These are phyloP conservation scores for Betula pendula DNA, from an alignment of 306 rosid genomes.

Conservation along the genomic window DNA sequence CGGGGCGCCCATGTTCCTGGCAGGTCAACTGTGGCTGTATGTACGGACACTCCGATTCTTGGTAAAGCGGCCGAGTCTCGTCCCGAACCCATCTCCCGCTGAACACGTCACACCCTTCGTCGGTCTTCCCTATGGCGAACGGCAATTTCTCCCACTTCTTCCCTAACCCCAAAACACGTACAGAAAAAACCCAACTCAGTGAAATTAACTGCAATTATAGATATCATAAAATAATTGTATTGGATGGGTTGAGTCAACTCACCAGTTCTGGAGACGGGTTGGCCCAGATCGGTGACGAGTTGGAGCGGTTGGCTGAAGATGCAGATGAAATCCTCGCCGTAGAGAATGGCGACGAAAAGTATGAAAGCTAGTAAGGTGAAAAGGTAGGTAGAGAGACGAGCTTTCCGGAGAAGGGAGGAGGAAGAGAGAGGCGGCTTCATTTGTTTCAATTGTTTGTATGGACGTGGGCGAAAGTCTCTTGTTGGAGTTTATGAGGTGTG, in stretches of 20 bases:
- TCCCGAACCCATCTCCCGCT: conserved; percentile 87
- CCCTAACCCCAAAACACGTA: conserved; percentile 32
- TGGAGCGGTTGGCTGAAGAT: conserved; percentile 60
- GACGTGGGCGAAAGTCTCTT: not conserved
- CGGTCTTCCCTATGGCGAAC: conserved; percentile 55
- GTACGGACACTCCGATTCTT: conserved; percentile 95
- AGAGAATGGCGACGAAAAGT: conserved; percentile 68
- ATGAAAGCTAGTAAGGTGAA: conserved; percentile 68
- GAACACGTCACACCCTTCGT: conserved; percentile 69
- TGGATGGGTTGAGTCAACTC: conserved; percentile 34
- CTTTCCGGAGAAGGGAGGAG: conserved; percentile 48
- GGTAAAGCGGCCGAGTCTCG: conserved; percentile 68
- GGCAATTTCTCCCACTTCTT: conserved; percentile 49
- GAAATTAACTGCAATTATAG: no score
- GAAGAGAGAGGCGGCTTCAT: conserved; percentile 66
- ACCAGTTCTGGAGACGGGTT: conserved; percentile 42
- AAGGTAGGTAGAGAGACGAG: conserved; percentile 74
- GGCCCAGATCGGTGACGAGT: conserved; percentile 35
- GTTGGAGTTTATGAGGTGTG: not conserved
- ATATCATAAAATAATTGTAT: no score
- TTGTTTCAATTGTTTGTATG: conserved; percentile 56
- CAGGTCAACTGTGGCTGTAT: conserved; percentile 95
- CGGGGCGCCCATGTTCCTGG: conserved; percentile 83
- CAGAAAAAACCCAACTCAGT: conserved; percentile 24
- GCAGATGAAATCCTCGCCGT: conserved; percentile 69